Percentiles rank a stretch among this genome's conserved stretches.
Evolutionary conservation across 495 filamentous ascomycete species (phyloP).

Genomic region (Trichoderma gamsii): DNA sequence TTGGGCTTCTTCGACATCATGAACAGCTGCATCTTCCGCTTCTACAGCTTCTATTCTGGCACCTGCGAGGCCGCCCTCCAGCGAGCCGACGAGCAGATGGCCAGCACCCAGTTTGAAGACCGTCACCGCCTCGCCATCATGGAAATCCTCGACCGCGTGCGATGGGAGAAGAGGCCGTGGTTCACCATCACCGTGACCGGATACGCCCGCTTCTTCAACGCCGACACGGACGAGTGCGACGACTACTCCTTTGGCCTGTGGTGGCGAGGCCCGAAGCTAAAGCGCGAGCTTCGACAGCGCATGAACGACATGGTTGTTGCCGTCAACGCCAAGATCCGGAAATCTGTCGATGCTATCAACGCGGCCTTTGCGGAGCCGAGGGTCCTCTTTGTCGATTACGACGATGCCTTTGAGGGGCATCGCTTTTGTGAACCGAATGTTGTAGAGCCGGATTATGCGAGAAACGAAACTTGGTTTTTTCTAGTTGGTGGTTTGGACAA

Average conservation of each 20-base stretch:
- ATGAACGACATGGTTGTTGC: slow-evolving; percentile 37
- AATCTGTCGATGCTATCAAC: slow-evolving; percentile 28
- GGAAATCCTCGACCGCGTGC: slow-evolving; percentile 35
- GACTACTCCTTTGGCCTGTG: slow-evolving; percentile 33
- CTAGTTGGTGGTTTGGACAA: slow-evolving; percentile 38
- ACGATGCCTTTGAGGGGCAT: slow-evolving; percentile 37
- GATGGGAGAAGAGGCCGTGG: slow-evolving; percentile 32
- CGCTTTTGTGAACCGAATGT: slow-evolving; percentile 44
- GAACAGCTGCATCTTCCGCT: slow-evolving; percentile 43
- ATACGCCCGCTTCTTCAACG: slow-evolving; percentile 46
- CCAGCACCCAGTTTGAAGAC: slow-evolving; percentile 28
- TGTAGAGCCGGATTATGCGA: slow-evolving; percentile 35
- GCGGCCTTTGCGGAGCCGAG: slow-evolving; percentile 25
- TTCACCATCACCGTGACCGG: slow-evolving; percentile 40
- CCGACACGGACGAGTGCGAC: slow-evolving; percentile 38
- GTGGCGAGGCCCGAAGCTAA: slow-evolving; percentile 33
- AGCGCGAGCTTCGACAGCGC: slow-evolving; percentile 25
- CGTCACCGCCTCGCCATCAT: slow-evolving; percentile 30
- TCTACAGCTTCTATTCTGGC: slow-evolving; percentile 39
- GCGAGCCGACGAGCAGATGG: slow-evolving; percentile 24
- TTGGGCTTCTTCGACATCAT: slow-evolving; percentile 45
- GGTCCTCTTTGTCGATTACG: slow-evolving; percentile 40
- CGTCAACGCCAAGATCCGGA: slow-evolving; percentile 32
- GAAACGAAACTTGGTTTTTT: slow-evolving; percentile 44
- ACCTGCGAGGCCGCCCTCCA: slow-evolving; percentile 35